Conservation (phyloP, 75 land plant genomes). For the Azolla pinnata region DNA sequence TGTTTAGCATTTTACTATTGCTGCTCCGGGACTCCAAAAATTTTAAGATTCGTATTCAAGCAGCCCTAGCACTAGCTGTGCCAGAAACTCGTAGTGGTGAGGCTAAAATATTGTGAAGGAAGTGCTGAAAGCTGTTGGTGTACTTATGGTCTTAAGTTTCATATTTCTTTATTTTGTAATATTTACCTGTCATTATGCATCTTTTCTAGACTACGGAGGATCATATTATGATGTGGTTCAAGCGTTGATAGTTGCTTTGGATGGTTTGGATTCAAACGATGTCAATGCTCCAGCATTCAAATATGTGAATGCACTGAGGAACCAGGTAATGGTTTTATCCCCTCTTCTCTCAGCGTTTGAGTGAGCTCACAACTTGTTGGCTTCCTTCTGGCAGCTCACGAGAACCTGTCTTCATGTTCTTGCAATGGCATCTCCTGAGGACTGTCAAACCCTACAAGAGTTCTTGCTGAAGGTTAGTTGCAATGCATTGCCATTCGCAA, state of each 20-base stretch:
- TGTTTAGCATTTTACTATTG: constrained; percentile 77
- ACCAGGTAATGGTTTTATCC: constrained; percentile 48
- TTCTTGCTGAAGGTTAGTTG: constrained; percentile 55
- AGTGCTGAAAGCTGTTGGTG: too few relatives aligned
- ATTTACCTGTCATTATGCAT: too few relatives aligned
- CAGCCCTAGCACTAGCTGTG: constrained; percentile 84
- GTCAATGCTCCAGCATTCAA: constrained; percentile 60
- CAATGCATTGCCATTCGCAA: neutral
- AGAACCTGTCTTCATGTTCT: constrained; percentile 69
- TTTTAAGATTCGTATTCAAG: constrained; percentile 91
- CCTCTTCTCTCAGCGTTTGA: neutral
- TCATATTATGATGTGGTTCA: constrained; percentile 78
- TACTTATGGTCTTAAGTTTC: neutral
- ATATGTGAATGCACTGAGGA: constrained; percentile 57
- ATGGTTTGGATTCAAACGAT: constrained; percentile 39
- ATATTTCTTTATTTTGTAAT: neutral
- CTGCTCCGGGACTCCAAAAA: constrained; percentile 85
- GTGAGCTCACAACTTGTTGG: neutral
- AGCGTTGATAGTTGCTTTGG: constrained; percentile 60
- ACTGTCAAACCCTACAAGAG: constrained; percentile 40
- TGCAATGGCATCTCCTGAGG: constrained; percentile 44
- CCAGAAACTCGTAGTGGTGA: constrained; percentile 59
- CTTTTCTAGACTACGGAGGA: constrained; percentile 74
- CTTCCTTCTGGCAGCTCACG: constrained; percentile 34
- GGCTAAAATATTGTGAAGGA: too few relatives aligned